These are phyloP conservation scores for Ceratocystis variospora DNA, from an alignment of 2,329 filamentous ascomycete genomes.

Conservation along the genomic window DNA sequence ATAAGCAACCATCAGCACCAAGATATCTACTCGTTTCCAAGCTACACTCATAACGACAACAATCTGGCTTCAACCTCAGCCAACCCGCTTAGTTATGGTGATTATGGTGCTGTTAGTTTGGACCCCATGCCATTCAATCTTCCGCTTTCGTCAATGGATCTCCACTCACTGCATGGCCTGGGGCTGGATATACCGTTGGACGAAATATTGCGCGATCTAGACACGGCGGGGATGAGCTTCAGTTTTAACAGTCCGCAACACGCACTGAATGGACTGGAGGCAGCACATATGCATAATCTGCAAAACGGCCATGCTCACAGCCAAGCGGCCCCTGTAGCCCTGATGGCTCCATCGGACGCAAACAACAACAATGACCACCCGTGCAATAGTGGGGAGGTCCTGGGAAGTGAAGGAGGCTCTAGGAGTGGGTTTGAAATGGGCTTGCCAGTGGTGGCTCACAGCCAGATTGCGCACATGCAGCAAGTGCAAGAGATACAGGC, in stretches of 20 bases:
- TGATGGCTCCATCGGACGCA: neutral
- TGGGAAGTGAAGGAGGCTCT: neutral
- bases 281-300: neutral
- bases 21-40: neutral
- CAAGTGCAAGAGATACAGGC: slow-evolving; percentile 11
- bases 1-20: neutral
- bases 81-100: neutral
- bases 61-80: neutral
- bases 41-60: neutral
- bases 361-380: neutral
- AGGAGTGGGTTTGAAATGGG: slow-evolving; percentile 2
- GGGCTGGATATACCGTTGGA: neutral
- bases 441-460: slow-evolving; percentile 7
- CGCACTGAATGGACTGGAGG: neutral
- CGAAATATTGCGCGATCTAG: neutral
- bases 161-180: neutral
- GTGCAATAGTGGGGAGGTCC: neutral
- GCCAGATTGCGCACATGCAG: slow-evolving; percentile 12
- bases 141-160: neutral
- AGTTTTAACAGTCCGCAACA: neutral
- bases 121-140: neutral
- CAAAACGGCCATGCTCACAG: neutral
- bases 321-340: slow-evolving; percentile 1
- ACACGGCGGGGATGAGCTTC: neutral
- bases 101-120: neutral